Percentiles rank a stretch among this genome's conserved stretches.
These are phyloP conservation scores for Astragalus membranaceus DNA, from an alignment of 306 rosid genomes.

Conservation along the genomic window DNA sequence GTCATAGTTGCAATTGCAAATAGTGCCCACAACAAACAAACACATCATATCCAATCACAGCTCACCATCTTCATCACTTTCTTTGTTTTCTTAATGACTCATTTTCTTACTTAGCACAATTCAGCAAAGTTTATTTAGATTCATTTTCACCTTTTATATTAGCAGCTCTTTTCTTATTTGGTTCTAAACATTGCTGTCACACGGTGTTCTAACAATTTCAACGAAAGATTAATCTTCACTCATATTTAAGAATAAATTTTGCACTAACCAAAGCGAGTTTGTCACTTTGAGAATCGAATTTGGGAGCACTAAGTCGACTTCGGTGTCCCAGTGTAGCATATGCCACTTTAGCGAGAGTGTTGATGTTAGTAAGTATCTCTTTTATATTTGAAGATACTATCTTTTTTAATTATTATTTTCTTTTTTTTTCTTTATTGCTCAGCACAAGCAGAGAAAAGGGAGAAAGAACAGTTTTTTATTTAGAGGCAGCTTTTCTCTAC, in stretches of 20 bases:
- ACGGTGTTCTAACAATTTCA: too few species aligned
- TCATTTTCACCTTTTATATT: slow-evolving; percentile 21
- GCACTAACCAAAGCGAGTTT: too few species aligned
- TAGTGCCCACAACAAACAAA: slow-evolving; percentile 33
- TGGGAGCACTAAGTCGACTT: too few species aligned
- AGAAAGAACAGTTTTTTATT: slow-evolving; percentile 28
- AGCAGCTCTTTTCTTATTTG: too few species aligned
- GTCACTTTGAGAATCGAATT: too few species aligned
- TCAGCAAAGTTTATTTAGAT: background rate
- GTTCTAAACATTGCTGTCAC: too few species aligned
- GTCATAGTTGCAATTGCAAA: slow-evolving; percentile 34
- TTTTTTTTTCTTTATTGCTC: slow-evolving; percentile 19
- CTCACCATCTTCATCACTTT: slow-evolving; percentile 38
- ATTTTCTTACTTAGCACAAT: background rate
- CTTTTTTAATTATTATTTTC: slow-evolving; percentile 3
- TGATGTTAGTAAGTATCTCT: too few species aligned
- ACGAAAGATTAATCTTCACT: too few species aligned
- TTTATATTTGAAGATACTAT: too few species aligned
- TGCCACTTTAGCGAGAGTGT: too few species aligned
- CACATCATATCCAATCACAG: slow-evolving; percentile 55
- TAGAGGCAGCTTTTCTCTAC: background rate
- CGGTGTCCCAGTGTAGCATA: too few species aligned
- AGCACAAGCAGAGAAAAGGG: slow-evolving; percentile 20
- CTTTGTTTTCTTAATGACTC: slow-evolving; percentile 17
- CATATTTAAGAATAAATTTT: too few species aligned